These are phyloP conservation scores for Jatropha multifida DNA, from an alignment of 441 rosid species.

Conservation along the genomic window DNA sequence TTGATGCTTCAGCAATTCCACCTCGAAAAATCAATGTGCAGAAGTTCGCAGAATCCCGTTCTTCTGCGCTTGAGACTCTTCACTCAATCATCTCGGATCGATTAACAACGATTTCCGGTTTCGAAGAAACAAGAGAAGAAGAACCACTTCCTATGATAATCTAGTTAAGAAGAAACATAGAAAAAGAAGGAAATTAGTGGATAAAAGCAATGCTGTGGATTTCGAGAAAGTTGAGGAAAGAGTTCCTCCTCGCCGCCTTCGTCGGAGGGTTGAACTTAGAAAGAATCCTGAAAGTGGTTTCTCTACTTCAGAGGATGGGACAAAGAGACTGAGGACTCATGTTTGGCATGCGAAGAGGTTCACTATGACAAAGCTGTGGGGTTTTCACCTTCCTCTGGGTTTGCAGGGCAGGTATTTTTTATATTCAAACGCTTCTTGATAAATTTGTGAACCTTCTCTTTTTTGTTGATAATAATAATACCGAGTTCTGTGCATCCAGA, in stretches of 20 bases:
- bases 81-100: conserved; percentile 60
- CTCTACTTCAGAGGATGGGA: conserved; percentile 72
- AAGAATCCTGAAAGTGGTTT: conserved; percentile 52
- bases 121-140: conserved; percentile 74
- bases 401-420: conserved; percentile 72
- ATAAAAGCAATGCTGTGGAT: conserved; percentile 17
- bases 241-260: conserved; percentile 52
- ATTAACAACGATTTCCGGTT: conserved; percentile 61
- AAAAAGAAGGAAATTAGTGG: conserved; percentile 44
- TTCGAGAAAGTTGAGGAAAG: conserved; percentile 26
- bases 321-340: conserved; percentile 87
- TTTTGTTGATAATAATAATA: neutral
- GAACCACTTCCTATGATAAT: conserved; percentile 65
- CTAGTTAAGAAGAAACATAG: conserved; percentile 46
- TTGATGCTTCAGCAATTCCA: conserved; percentile 29
- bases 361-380: conserved; percentile 83
- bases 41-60: conserved; percentile 69
- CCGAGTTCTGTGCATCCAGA: conserved; percentile 40
- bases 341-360: conserved; percentile 96
- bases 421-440: neutral
- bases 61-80: conserved; percentile 65
- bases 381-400: conserved; percentile 83
- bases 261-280: conserved; percentile 65
- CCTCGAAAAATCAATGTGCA: conserved; percentile 70
- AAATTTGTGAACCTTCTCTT: neutral